A percentile compares a stretch with the other conserved stretches of the same genome.
Conservation (phyloP, 2,329 filamentous ascomycete species). For the Tympanopsis confertula region DNA sequence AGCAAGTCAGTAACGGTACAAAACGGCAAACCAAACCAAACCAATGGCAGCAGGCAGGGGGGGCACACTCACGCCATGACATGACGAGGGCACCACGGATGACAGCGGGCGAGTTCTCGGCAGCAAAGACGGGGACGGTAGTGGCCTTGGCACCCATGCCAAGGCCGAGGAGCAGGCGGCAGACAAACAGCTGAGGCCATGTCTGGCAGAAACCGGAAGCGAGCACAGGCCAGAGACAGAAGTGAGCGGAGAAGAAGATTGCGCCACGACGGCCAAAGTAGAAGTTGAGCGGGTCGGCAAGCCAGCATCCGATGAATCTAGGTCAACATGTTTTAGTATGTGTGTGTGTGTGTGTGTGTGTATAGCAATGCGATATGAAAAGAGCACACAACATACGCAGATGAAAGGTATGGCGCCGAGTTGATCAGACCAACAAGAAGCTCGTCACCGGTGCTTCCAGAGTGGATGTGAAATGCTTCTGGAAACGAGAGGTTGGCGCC, state of each 20-base stretch:
- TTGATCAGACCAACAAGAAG: constrained; percentile 58
- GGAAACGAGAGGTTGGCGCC: constrained; percentile 54
- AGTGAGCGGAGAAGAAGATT: constrained; percentile 65
- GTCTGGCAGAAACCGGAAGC: constrained; percentile 61
- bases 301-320: constrained; percentile 45
- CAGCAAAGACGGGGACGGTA: constrained; percentile 63
- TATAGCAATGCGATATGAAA: no score
- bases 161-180: constrained; percentile 63
- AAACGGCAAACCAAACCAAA: no score
- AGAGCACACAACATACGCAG: background rate
- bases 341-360: no score
- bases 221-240: constrained; percentile 59
- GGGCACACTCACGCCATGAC: constrained; percentile 47
- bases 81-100: constrained; percentile 70
- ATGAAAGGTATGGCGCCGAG: constrained; percentile 15
- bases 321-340: no score
- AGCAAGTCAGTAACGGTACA: no score
- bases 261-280: constrained; percentile 56
- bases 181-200: constrained; percentile 61
- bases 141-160: constrained; percentile 65
- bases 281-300: constrained; percentile 54
- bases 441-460: constrained; percentile 16
- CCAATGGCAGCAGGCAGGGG: background rate
- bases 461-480: constrained; percentile 34
- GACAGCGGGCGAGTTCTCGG: constrained; percentile 58